Evolutionary conservation across 2,329 filamentous ascomycete species (phyloP).

Genomic region (Monosporascus sp.): DNA sequence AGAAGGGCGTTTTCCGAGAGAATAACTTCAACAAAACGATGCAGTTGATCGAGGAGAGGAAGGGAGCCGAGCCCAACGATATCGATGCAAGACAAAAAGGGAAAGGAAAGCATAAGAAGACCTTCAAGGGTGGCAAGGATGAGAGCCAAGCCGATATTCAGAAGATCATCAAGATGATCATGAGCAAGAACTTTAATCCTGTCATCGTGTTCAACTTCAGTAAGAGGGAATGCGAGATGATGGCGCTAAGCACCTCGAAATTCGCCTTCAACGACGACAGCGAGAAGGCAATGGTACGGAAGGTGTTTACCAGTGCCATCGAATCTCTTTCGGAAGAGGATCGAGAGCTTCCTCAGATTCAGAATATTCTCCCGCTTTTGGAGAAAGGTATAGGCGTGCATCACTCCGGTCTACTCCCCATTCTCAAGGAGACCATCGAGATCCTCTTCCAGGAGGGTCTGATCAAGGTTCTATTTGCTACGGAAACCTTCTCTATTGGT

Average conservation of each 20-base stretch:
- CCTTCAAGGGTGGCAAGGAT: constrained; percentile 78
- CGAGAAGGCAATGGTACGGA: constrained; percentile 88
- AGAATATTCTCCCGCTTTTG: constrained; percentile 81
- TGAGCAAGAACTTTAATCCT: constrained; percentile 94
- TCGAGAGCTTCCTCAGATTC: constrained; percentile 80
- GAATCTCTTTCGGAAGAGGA: constrained; percentile 91
- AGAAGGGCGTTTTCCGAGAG: constrained; percentile 93
- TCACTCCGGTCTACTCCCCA: constrained; percentile 90
- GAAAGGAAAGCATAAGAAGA: constrained; percentile 82
- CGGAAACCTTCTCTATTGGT: constrained; percentile 97
- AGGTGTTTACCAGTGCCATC: constrained; percentile 91
- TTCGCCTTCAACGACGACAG: constrained; percentile 95
- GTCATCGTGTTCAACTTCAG: constrained; percentile 99
- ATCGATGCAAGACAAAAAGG: constrained; percentile 75
- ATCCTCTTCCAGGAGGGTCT: constrained; percentile 97
- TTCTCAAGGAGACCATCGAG: constrained; percentile 97
- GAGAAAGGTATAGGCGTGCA: constrained; percentile 93
- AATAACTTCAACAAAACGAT: constrained; percentile 98
- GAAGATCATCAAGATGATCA: constrained; percentile 98
- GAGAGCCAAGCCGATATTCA: constrained; percentile 76
- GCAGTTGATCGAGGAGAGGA: constrained; percentile 80
- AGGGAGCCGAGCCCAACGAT: constrained; percentile 78
- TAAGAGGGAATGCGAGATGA: constrained; percentile 90
- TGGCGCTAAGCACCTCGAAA: constrained; percentile 79
- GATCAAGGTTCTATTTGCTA: constrained; percentile 96